Base-by-base conservation (phyloP, 2,329 filamentous ascomycete genomes). In the Clonostachys sp. region DNA sequence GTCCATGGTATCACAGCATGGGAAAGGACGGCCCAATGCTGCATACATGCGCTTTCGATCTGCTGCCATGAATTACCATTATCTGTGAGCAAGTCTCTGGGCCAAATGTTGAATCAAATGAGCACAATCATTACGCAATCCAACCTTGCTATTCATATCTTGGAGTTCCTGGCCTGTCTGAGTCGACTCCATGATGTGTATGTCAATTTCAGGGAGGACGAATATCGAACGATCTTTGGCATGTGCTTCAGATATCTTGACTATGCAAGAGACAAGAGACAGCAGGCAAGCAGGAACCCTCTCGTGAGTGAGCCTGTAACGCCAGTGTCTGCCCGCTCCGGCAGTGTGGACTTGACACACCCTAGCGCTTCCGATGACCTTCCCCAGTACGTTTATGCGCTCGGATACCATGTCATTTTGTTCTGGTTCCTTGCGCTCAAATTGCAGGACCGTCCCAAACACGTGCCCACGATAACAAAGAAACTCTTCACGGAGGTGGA, bases 391-490 rank as follows among this genome's bases (percentile, higher is more conserved):
- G 89, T 99, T 24, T 94, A 95, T 64, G 88, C 91, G 2, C 73
- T 97, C 45, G 92, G 92, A 9, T 96, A 96, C 62, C 91, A 97
- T 62, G 90, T 96, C 56, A 91, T 99, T 54, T 87, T 91, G 2
- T 96, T 95, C 62, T 99, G 94, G 94, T 99, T 97, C 62, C 77
- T 99, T 55, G 88, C 91, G 1, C 66, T 99, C 56, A 92, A 90
- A 59, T 77, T 96, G 45, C 81, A 86, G 36, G 91, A 96, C 61
- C 84, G 94, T 45, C 81, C 86, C 34, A 89, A 83, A 51, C 86
- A 95, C 54, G 91, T 96, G 45, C 83, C 84, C 30, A 96, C 90
- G 89, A 96, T 99, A 53, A 86, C 88, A 12, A 90, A 86, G 59
- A 90, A 90, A 53, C 76, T 99, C 10, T 91, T 92, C 56, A 86